Percentiles rank a stretch among this genome's conserved stretches.
Conservation (phyloP, 768 basidiomycete species). For the Phylloporus arenicola region DNA sequence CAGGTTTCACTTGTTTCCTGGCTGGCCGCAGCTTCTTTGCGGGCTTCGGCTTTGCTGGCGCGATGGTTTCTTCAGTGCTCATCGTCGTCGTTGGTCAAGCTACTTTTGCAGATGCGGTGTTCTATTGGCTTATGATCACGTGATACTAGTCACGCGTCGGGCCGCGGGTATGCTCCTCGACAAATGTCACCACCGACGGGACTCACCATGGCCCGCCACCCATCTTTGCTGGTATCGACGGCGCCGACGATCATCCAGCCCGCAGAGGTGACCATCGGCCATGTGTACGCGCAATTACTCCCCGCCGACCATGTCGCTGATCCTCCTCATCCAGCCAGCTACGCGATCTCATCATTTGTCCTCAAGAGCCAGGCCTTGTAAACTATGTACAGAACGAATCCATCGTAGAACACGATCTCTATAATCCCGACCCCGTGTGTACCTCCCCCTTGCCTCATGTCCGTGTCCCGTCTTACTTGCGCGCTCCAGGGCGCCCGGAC, state of each 20-base stretch:
- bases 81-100: conserved; percentile 26
- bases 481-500: conserved; percentile 38
- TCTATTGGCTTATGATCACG: conserved; percentile 10
- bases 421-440: conserved; percentile 43
- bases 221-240: conserved; percentile 39
- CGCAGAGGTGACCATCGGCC: conserved; percentile 50
- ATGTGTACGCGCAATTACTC: conserved; percentile 46
- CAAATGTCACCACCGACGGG: conserved; percentile 8
- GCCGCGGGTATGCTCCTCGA: conserved; percentile 10
- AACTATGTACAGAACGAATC: conserved; percentile 52
- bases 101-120: neutral
- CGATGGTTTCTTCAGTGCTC: conserved; percentile 16
- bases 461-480: conserved; percentile 13
- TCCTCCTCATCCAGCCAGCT: conserved; percentile 49
- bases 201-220: conserved; percentile 42
- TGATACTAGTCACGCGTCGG: conserved; percentile 22
- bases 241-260: conserved; percentile 38
- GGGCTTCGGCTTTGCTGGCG: conserved; percentile 22
- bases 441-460: conserved; percentile 7
- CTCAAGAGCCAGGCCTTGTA: conserved; percentile 56
- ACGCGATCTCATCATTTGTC: conserved; percentile 74
- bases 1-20: conserved; percentile 87
- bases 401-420: conserved; percentile 59
- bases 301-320: neutral
- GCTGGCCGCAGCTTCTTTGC: conserved; percentile 81